Base-by-base conservation (phyloP, 768 basidiomycete genomes). In the Lactarius deliciosus region DNA sequence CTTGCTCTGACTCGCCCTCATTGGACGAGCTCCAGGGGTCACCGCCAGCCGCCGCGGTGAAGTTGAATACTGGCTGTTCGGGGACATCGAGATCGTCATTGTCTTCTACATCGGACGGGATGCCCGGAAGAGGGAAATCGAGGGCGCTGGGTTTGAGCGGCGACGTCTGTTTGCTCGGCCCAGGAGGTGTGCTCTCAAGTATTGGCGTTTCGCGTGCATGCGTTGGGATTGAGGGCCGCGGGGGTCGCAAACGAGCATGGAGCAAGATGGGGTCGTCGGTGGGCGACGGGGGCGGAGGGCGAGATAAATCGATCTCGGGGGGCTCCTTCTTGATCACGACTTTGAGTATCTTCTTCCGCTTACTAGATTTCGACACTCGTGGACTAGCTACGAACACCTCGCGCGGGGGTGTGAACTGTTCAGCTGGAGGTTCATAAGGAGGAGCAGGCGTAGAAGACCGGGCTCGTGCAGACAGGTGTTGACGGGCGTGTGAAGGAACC, bases 181-280 rank as follows among this genome's bases (percentile, higher is more conserved):
- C 64, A n/a, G 70, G 67, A 0, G 74, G 70, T 5, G 77, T 77
- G 8, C 79, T 77, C 58, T 76, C 73, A 34, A 80, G 74, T 0
- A 73, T 67, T 16, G 81, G 77, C 0, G 79, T 81, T 20, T 77
- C 72, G n/a, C 78, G 78, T 22, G 78, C 69, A 57, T 77, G 68
- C 9, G 72, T 43, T 13, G 76, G 69, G 64, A 73, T 28, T 73
- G 74, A 56, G 72, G 74, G 13, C 72, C 76, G 47, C 41, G 73
- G 68, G 11, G 59, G 57, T 41, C 58, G 61, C n/a, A 78, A 72
- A 13, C 79, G 78, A 3, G 81, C 85, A 55, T 80, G 81, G 34
- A 92, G 79, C 2, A 92, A 77, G 0, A 92, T 74, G 0, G 91
- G 91, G 71, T 92, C 91, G 43, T 92, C 91, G 0, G 84, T 84